Evolutionary conservation across 768 basidiomycete species (phyloP).

Genomic region (Podaxis mareebaensis): DNA sequence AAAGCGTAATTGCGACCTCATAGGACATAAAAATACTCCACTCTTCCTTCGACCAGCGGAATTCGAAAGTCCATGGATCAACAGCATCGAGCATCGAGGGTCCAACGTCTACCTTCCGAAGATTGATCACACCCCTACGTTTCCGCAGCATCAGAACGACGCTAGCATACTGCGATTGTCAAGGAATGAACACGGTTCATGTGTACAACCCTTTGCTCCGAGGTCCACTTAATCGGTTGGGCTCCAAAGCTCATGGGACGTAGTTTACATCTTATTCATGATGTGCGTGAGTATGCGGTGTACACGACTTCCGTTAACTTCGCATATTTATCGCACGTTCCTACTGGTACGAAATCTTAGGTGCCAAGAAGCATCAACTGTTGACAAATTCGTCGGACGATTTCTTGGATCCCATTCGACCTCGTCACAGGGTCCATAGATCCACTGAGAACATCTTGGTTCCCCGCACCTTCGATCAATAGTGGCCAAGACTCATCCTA

Average conservation of each 20-base stretch:
- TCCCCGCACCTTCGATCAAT: neutral
- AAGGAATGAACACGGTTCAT: neutral
- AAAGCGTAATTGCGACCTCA: neutral
- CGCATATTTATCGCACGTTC: too few relatives aligned
- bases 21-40: neutral
- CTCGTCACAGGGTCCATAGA: too few relatives aligned
- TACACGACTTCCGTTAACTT: too few relatives aligned
- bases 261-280: neutral
- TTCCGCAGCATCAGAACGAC: neutral
- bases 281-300: too few relatives aligned
- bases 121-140: neutral
- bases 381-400: too few relatives aligned
- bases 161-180: constrained; percentile 2
- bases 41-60: neutral
- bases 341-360: too few relatives aligned
- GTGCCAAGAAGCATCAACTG: too few relatives aligned
- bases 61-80: neutral
- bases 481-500: neutral
- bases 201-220: neutral
- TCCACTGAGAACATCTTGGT: too few relatives aligned
- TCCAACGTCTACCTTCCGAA: neutral
- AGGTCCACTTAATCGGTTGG: neutral
- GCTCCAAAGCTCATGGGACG: neutral
- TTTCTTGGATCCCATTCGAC: too few relatives aligned
- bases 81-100: neutral